These are phyloP conservation scores for Fusarium pseudoanthophilum DNA, from an alignment of 2,329 filamentous ascomycete species.

Conservation along the genomic window DNA sequence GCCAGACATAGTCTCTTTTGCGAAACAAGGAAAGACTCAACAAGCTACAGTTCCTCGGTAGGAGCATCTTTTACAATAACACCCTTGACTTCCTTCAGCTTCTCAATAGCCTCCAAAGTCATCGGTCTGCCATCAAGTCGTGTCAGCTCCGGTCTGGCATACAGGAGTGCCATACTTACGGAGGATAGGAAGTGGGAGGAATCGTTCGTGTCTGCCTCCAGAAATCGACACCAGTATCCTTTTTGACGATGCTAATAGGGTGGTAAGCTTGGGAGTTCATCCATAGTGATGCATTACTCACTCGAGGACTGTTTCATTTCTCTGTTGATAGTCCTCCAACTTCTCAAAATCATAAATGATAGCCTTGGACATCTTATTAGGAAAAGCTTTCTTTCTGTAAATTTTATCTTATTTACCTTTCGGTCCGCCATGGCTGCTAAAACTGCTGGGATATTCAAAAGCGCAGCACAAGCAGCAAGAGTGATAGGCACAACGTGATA, in stretches of 20 bases:
- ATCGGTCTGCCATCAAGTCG: not conserved
- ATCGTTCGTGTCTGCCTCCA: slow-evolving; percentile 9
- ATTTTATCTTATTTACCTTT: not conserved
- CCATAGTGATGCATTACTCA: rapidly evolving
- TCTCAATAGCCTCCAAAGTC: slow-evolving; percentile 14
- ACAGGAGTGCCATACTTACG: not conserved
- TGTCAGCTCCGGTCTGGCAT: rapidly evolving
- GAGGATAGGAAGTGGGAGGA: slow-evolving; percentile 14
- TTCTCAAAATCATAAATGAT: slow-evolving; percentile 4
- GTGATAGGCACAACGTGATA: slow-evolving; percentile 14
- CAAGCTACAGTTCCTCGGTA: not conserved
- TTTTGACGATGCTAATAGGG: not conserved
- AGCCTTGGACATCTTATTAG: not conserved
- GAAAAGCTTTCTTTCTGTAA: rapidly evolving
- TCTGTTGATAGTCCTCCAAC: slow-evolving; percentile 10
- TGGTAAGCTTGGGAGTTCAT: not conserved
- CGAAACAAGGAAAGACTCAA: rapidly evolving
- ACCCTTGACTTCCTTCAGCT: slow-evolving; percentile 7
- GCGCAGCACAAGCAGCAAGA: slow-evolving; percentile 7
- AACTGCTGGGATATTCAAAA: not conserved
- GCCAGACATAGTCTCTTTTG: rapidly evolving
- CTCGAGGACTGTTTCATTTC: not conserved
- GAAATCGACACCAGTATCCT: slow-evolving; percentile 2
- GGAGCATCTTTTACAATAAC: not conserved
- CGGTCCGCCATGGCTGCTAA: slow-evolving; percentile 10